phyloP scores from a whole-genome alignment of 2,329 filamentous ascomycete species.

The Colletotrichum lupini region DNA sequence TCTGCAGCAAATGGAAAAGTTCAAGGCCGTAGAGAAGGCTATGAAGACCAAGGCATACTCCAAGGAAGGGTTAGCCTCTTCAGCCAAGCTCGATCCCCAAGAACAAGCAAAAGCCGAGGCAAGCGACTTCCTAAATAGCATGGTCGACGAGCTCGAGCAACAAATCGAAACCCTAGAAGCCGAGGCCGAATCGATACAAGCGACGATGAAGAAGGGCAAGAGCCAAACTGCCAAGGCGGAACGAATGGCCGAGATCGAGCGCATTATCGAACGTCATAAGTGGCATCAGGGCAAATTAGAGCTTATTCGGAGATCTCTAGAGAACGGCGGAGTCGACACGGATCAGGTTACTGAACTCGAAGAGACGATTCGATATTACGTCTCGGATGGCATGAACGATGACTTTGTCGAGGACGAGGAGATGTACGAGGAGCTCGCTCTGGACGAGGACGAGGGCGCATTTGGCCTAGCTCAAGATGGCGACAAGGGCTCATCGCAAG shows the following conservation, averaged over 20 bases:
- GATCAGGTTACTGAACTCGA: constrained; percentile 90
- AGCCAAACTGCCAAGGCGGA: constrained; percentile 86
- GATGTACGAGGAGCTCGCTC: constrained; percentile 93
- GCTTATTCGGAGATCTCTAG: constrained; percentile 86
- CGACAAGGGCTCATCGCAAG: constrained; percentile 94
- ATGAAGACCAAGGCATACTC: constrained; percentile 99
- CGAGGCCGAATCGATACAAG: constrained; percentile 86
- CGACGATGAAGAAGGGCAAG: constrained; percentile 95
- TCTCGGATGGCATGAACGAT: constrained; percentile 86
- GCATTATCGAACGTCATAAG: constrained; percentile 89
- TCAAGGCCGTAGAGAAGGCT: constrained; percentile 99
- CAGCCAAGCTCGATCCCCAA: constrained; percentile 94
- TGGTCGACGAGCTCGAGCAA: constrained; percentile 92
- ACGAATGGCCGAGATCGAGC: constrained; percentile 86
- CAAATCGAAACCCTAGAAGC: constrained; percentile 95
- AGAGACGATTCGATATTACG: constrained; percentile 94
- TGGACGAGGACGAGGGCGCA: constrained; percentile 90
- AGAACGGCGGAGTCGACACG: constrained; percentile 91
- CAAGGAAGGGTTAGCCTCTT: constrained; percentile 93
- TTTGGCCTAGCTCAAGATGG: constrained; percentile 85
- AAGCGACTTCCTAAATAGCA: constrained; percentile 84
- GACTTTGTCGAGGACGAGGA: constrained; percentile 95
- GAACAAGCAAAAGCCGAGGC: constrained; percentile 94
- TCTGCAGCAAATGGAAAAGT: constrained; percentile 95
- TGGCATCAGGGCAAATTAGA: constrained; percentile 96